These are phyloP conservation scores for Cryphonectria naterciae DNA, from an alignment of 2,329 filamentous ascomycete genomes.

Conservation along the genomic window DNA sequence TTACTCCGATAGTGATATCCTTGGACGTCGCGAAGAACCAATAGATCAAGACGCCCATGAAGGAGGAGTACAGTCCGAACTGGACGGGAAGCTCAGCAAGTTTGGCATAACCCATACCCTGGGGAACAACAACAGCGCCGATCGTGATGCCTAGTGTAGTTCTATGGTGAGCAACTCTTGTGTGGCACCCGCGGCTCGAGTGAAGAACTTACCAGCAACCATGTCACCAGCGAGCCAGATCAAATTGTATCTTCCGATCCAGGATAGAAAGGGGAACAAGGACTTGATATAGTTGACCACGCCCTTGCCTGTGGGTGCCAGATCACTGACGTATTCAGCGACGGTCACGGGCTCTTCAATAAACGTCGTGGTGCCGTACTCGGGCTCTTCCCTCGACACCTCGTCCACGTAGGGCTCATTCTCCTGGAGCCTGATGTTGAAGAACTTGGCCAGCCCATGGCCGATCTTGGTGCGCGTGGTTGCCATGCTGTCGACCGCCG, in stretches of 20 bases:
- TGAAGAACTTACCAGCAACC: constrained; percentile 69
- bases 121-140: constrained; percentile 80
- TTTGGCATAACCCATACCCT: constrained; percentile 93
- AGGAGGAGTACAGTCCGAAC: constrained; percentile 91
- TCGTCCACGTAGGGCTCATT: constrained; percentile 63
- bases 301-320: constrained; percentile 62
- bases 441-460: constrained; percentile 73
- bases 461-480: constrained; percentile 62
- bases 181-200: not conserved
- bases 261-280: constrained; percentile 86
- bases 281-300: constrained; percentile 65
- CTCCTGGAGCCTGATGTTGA: constrained; percentile 81
- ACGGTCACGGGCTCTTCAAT: constrained; percentile 80
- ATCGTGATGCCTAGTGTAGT: constrained; percentile 52
- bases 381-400: constrained; percentile 75
- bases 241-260: constrained; percentile 86
- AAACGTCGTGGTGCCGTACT: constrained; percentile 66
- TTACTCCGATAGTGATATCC: constrained; percentile 93
- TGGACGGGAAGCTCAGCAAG: constrained; percentile 80
- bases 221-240: constrained; percentile 90
- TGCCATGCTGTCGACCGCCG: constrained; percentile 39
- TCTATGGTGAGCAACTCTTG: constrained; percentile 15
- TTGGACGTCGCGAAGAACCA: constrained; percentile 99
- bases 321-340: constrained; percentile 69
- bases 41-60: constrained; percentile 92